Evolutionary conservation across 352 stramenopile species (phyloP).

Genomic region (Globisporangium emineosum): DNA sequence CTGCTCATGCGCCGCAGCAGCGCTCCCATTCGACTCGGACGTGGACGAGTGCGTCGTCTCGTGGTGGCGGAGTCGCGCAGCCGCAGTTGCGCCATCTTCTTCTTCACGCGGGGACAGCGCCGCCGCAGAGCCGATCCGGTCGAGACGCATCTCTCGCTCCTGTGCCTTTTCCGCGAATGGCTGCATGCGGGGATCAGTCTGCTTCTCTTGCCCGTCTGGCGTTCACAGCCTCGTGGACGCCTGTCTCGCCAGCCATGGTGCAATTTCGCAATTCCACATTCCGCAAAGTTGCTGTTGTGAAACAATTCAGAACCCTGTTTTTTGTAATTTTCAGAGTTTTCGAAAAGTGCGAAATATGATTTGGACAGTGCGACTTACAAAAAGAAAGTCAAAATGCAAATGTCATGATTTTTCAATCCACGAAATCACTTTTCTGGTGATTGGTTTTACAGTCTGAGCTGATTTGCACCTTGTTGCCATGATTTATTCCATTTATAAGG

Average conservation of each 20-base stretch:
- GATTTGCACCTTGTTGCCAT: background rate
- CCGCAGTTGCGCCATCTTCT: background rate
- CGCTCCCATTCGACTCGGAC: slow-evolving; percentile 10
- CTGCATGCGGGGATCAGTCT: background rate
- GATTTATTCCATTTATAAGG: background rate
- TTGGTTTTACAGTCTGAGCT: background rate
- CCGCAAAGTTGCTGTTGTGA: background rate
- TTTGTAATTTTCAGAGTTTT: background rate
- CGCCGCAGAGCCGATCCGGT: slow-evolving; percentile 4
- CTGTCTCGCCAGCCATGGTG: background rate
- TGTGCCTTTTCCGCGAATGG: slow-evolving; percentile 10
- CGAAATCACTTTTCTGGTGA: background rate
- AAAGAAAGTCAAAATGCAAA: slow-evolving; percentile 3
- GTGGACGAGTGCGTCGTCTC: slow-evolving; percentile 5
- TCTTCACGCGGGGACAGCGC: background rate
- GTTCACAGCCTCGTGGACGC: background rate
- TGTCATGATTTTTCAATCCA: background rate
- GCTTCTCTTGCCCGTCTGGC: background rate
- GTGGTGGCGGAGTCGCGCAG: background rate
- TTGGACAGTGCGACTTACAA: background rate
- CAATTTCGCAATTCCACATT: background rate
- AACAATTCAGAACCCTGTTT: background rate
- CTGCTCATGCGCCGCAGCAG: background rate
- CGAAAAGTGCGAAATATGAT: slow-evolving; percentile 1
- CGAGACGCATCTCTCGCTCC: slow-evolving; percentile 8